These are phyloP conservation scores for Neofusicoccum ribis DNA, from an alignment of 2,329 filamentous ascomycete genomes.

Conservation along the genomic window DNA sequence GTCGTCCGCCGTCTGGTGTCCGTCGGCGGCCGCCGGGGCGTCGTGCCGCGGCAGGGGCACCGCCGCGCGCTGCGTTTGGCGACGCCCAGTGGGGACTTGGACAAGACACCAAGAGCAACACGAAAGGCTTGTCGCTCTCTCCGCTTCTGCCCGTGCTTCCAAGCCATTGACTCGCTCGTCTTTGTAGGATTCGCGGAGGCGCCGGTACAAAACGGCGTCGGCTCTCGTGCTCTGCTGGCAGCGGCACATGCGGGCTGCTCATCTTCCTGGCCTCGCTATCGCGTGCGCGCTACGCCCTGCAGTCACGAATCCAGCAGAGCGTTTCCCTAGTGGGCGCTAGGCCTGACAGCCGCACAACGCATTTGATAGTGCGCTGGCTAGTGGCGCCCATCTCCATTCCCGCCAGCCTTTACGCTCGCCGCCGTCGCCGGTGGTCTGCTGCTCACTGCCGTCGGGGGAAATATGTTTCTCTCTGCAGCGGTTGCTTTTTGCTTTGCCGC, in stretches of 20 bases:
- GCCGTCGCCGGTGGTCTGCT: not conserved
- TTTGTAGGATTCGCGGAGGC: not conserved
- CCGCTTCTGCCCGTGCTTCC: not conserved
- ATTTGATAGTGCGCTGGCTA: not conserved
- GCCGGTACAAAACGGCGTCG: too few relatives aligned
- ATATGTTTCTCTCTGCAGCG: not conserved
- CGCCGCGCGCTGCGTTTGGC: not conserved
- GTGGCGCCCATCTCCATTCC: not conserved
- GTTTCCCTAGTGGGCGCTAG: slow-evolving; percentile 8
- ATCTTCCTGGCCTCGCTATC: not conserved
- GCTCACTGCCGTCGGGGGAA: not conserved
- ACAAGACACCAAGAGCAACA: not conserved
- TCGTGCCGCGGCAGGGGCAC: not conserved
- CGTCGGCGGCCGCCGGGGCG: not conserved
- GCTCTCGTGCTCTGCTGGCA: too few relatives aligned
- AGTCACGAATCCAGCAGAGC: not conserved
- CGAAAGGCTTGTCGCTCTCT: not conserved
- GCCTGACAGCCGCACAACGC: slow-evolving; percentile 1
- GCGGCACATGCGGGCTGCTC: too few relatives aligned
- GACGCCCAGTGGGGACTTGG: not conserved
- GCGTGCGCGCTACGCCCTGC: not conserved
- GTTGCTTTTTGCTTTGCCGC: not conserved
- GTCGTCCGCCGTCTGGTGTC: not conserved
- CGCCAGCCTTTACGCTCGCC: not conserved
- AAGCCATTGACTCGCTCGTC: not conserved